Evolutionary conservation across 2,329 filamentous ascomycete genomes (phyloP).

Genomic region (Neurospora crassa): DNA sequence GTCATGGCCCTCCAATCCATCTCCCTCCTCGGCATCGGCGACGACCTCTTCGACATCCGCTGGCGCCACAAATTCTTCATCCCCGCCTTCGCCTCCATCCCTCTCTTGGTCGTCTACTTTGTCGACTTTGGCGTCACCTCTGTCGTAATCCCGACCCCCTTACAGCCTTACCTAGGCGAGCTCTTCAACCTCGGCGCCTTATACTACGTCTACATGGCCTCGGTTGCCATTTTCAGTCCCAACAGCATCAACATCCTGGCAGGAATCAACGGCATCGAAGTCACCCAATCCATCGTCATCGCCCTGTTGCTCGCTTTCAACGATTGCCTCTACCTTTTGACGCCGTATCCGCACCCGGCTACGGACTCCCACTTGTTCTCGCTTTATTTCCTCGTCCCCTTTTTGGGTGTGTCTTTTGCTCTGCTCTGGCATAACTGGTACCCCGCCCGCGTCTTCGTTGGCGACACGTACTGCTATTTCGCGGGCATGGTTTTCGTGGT

Average conservation of each 20-base stretch:
- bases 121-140: slow-evolving; percentile 97
- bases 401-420: slow-evolving; percentile 83
- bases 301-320: slow-evolving; percentile 76
- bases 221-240: slow-evolving; percentile 91
- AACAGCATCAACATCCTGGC: slow-evolving; percentile 99
- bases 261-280: slow-evolving; percentile 97
- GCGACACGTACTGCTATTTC: slow-evolving; percentile 99
- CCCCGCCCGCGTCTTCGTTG: slow-evolving; percentile 88
- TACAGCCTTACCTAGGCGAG: slow-evolving; percentile 76
- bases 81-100: slow-evolving; percentile 84
- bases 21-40: slow-evolving; percentile 82
- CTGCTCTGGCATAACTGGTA: slow-evolving; percentile 92
- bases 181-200: slow-evolving; percentile 72
- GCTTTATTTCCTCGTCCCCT: slow-evolving; percentile 86
- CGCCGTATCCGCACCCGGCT: slow-evolving; percentile 80
- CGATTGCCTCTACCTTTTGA: slow-evolving; percentile 77
- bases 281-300: slow-evolving; percentile 86
- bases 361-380: slow-evolving; percentile 95
- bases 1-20: slow-evolving; percentile 88
- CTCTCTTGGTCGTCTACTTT: slow-evolving; percentile 93
- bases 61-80: slow-evolving; percentile 99
- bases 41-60: slow-evolving; percentile 95
- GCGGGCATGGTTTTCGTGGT: slow-evolving; percentile 98
- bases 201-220: slow-evolving; percentile 97
- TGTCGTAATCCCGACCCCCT: slow-evolving; percentile 78